Evolutionary conservation across 2,329 filamentous ascomycete genomes (phyloP), one percentile per base, ranked within the genome.

Genomic region (Coniochaeta pulveracea): DNA sequence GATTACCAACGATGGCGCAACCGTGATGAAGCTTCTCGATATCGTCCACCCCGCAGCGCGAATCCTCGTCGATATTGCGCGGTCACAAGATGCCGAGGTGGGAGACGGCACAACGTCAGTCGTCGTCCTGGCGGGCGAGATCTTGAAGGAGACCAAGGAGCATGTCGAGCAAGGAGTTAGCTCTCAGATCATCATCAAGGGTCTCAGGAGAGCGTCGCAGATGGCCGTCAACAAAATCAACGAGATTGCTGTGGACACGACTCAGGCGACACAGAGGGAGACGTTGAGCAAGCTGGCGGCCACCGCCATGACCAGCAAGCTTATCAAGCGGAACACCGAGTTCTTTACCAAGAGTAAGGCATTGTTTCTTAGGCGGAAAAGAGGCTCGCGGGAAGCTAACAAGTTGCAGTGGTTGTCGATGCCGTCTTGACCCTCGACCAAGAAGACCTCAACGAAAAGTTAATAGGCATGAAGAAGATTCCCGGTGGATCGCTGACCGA

Each of bases 181-280:
- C 71, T 84, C 88, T 54, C 91, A 96, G 69, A 85, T 86, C 41
- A 95, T 98, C 58, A 85, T 96, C 60, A 98, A 96, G 71, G 89
- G 85, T 39, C 65, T 98, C 56, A 75, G 91, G 62, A 85, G 80
- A 64, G 85, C 89, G 8, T 85, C 80, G 33, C 66, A 72, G 44
- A 84, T 96, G 76, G 89, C 91, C 12, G 85, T 96, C 57, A 96
- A 96, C 71, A 96, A 95, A 71, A 80, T 98, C 58, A 93, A 93
- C 72, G 91, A 98, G 64, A 94, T 98, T 57, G 82, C 88, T 30
- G 76, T 96, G 45, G 78, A 78, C 61, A 88, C 85, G 35, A 73
- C 76, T 46, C 85, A 93, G 56, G 74, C 69, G 38, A 89, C 83
- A 61, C 82, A 80, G 61, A 76, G 84, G 47, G 88, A 95, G 48